A percentile compares a stretch with the other conserved stretches of the same genome.
These are phyloP conservation scores for Magnolia changhungtana DNA, from an alignment of 164 flowering plant species.

Conservation along the genomic window DNA sequence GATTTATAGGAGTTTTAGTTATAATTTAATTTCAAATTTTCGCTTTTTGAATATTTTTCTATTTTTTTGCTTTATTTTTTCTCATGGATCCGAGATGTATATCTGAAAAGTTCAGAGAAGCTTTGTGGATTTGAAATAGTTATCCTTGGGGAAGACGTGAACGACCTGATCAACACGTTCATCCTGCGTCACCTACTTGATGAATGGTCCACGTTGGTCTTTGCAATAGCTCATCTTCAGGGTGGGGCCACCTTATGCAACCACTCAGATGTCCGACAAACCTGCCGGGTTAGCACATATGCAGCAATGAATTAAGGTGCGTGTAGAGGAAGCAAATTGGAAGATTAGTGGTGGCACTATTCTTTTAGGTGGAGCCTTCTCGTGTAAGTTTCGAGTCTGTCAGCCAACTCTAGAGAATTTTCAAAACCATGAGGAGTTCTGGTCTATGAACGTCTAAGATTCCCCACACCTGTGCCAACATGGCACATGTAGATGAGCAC, in stretches of 20 bases:
- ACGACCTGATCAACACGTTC: too few relatives aligned
- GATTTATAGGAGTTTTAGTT: neutral
- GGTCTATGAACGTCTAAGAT: too few relatives aligned
- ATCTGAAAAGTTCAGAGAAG: fast-evolving
- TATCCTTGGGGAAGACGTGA: too few relatives aligned
- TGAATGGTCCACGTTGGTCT: neutral
- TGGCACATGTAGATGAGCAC: too few relatives aligned
- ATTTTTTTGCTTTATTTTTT: too few relatives aligned
- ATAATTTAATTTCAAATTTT: too few relatives aligned
- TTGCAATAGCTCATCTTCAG: neutral
- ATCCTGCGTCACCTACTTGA: neutral
- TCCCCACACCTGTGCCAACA: too few relatives aligned
- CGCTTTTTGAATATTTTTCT: too few relatives aligned
- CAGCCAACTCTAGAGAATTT: too few relatives aligned
- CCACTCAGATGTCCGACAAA: neutral
- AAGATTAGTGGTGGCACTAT: neutral
- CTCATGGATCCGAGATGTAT: too few relatives aligned
- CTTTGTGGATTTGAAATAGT: too few relatives aligned
- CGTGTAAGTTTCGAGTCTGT: neutral
- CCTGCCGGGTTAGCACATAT: neutral
- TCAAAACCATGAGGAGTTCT: neutral
- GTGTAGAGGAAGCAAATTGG: neutral
- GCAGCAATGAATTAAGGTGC: neutral
- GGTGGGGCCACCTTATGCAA: neutral
- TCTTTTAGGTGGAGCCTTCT: neutral